A percentile compares a stretch with the other conserved stretches of the same genome.
phyloP scores from a whole-genome alignment of 768 basidiomycete genomes.

The Russula virescens region DNA sequence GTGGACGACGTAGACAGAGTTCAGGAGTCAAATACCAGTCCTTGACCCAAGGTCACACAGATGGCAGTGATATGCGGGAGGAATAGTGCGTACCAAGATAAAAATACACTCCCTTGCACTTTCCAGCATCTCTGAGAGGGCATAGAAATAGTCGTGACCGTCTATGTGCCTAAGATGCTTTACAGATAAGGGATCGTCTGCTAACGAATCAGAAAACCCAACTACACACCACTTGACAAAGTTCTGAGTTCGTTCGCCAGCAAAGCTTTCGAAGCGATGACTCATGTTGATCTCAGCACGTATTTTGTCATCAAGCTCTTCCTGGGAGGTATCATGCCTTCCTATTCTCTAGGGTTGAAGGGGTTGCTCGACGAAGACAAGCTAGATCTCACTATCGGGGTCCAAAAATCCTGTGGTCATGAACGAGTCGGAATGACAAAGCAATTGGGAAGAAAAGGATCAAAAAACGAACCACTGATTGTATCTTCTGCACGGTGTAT shows the following conservation, averaged over 20 bases:
- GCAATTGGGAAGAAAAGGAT: neutral
- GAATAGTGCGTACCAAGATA: conserved; percentile 53
- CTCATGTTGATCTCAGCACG: conserved; percentile 66
- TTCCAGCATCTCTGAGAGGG: conserved; percentile 84
- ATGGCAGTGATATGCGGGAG: neutral
- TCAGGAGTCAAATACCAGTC: conserved; percentile 97
- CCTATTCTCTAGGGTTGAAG: conserved; percentile 28
- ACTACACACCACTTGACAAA: conserved; percentile 69
- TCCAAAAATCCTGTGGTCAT: conserved; percentile 19
- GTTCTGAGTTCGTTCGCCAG: conserved; percentile 61
- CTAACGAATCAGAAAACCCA: neutral
- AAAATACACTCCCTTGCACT: conserved; percentile 79
- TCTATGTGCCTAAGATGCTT: conserved; percentile 64
- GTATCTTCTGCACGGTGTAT: conserved; percentile 25
- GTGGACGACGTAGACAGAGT: conserved; percentile 88
- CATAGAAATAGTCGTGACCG: conserved; percentile 97
- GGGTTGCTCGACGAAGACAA: neutral
- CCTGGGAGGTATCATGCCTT: conserved; percentile 73
- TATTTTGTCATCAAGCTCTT: conserved; percentile 63
- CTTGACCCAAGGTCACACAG: conserved; percentile 31
- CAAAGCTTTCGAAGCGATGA: conserved; percentile 88
- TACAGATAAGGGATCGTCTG: neutral
- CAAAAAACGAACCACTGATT: conserved; percentile 17
- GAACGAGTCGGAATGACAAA: neutral
- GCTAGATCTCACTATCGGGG: conserved; percentile 21